Base-by-base conservation (phyloP, 306 rosid genomes). In the Clitoria ternatea region DNA sequence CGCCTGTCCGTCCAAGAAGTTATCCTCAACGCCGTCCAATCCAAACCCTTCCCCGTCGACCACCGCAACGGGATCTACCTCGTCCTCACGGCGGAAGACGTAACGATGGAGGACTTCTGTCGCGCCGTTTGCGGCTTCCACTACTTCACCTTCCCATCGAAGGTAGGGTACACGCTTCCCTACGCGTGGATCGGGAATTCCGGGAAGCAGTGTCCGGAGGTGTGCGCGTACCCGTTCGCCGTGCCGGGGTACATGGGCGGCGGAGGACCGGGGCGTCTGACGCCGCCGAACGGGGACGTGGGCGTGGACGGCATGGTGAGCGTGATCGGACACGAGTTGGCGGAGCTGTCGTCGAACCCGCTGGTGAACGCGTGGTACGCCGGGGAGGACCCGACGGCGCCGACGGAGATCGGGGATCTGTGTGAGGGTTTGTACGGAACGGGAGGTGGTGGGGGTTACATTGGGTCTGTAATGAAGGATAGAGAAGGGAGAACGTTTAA, bases 131-230 rank as follows among this genome's bases (percentile, higher is more conserved):
- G 98, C 7, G 98, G 98, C 2, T 93, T 93, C 72, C 98, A 90
- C 40, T 93, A 90, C 73, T 93, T 93, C 82, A 93, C 98, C 0
- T 93, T 93, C 76, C 97, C 98, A 0, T 93, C 97, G 3, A 77
- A 86, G 77, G 98, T 93, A 0, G 98, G 97, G 0, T 72, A 87
- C 83, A 93, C 96, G 1, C 84, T 93, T 2, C 98, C 97, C 0
- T 93, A 90, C 81, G 98, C 97, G 7, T 93, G 98, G 98, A 74
- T 93, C 0, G 98, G 98, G 1, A 88, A 93, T 44, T 93, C 98
- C 4, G 97, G 87, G 12, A 82, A 85, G 78, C 98, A 93, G 35
- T 93, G 98, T 66, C 90, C 97, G 1, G 98, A 93, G 22, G 93
- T 93, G 2, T 93, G 97, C 59, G 97, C 98, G 1, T 93, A 93